A percentile compares a stretch with the other conserved stretches of the same genome.
phyloP scores from a whole-genome alignment of 331 rosid species.

The Quercus lobata region DNA sequence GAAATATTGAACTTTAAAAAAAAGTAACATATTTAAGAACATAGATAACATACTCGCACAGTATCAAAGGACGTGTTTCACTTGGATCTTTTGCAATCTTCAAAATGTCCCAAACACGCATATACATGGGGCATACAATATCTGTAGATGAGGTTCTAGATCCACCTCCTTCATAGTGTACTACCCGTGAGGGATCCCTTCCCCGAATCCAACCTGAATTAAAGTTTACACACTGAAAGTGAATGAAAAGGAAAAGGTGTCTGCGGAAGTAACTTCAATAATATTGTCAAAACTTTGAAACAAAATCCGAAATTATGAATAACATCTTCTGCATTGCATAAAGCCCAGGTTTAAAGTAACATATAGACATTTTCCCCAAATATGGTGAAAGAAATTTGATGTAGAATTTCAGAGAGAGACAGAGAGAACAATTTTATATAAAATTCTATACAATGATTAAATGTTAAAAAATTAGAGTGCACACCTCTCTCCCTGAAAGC shows the following conservation, averaged over 20 bases:
- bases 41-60: conserved; percentile 79
- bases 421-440: not conserved
- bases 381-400: not conserved
- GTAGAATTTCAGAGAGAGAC: not conserved
- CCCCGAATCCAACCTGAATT: conserved; percentile 90
- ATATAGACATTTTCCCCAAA: not conserved
- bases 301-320: not conserved
- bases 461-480: not conserved
- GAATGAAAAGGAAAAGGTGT: not conserved
- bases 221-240: conserved; percentile 1
- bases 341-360: not conserved
- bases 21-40: not conserved
- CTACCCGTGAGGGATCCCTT: conserved; percentile 67
- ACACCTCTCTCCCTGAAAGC: not conserved
- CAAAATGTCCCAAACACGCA: conserved; percentile 95
- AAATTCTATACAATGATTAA: not conserved
- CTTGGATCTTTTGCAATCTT: conserved; percentile 82
- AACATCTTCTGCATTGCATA: not conserved
- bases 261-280: conserved; percentile 12
- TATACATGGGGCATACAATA: conserved; percentile 95
- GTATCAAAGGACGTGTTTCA: conserved; percentile 85
- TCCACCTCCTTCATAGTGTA: conserved; percentile 98
- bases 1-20: not conserved
- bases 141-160: conserved; percentile 92
- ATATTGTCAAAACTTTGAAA: not conserved